Percentiles rank a stretch among this genome's conserved stretches.
phyloP scores from a whole-genome alignment of 805 yeast species.

The Starmerella etchellsii region DNA sequence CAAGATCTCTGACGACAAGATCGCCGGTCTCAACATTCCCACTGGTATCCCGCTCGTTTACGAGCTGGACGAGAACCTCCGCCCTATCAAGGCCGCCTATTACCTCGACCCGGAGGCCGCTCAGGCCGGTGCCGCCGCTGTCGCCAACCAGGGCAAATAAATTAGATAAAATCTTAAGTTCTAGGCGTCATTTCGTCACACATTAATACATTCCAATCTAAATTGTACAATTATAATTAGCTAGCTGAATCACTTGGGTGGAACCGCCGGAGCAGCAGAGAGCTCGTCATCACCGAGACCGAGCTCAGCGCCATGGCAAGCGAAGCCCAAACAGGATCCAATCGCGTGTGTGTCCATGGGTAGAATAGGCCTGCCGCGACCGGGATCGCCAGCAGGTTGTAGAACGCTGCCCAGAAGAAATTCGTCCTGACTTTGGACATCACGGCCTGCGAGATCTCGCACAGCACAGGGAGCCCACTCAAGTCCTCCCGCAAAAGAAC shows the following conservation, averaged over 20 bases:
- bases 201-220: neutral
- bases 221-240: neutral
- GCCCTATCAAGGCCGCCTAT: slow-evolving; percentile 86
- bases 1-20: slow-evolving; percentile 79
- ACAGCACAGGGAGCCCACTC: slow-evolving; percentile 39
- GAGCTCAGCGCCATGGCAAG: slow-evolving; percentile 90
- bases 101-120: slow-evolving; percentile 99
- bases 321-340: slow-evolving; percentile 84
- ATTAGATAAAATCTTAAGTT: neutral
- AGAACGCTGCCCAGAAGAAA: slow-evolving; percentile 75
- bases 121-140: slow-evolving; percentile 99
- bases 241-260: too few relatives aligned
- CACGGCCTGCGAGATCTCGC: slow-evolving; percentile 58
- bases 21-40: slow-evolving; percentile 92
- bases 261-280: slow-evolving; percentile 53
- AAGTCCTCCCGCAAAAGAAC: slow-evolving; percentile 43
- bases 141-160: slow-evolving; percentile 75
- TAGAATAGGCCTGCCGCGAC: slow-evolving; percentile 85
- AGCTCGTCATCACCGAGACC: slow-evolving; percentile 72
- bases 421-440: slow-evolving; percentile 65
- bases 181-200: neutral
- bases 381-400: slow-evolving; percentile 77
- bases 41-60: slow-evolving; percentile 97
- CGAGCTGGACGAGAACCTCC: slow-evolving; percentile 76
- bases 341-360: slow-evolving; percentile 55